Evolutionary conservation across 1,284 basidiomycete species (phyloP).

Genomic region (Earliella scabrosa): DNA sequence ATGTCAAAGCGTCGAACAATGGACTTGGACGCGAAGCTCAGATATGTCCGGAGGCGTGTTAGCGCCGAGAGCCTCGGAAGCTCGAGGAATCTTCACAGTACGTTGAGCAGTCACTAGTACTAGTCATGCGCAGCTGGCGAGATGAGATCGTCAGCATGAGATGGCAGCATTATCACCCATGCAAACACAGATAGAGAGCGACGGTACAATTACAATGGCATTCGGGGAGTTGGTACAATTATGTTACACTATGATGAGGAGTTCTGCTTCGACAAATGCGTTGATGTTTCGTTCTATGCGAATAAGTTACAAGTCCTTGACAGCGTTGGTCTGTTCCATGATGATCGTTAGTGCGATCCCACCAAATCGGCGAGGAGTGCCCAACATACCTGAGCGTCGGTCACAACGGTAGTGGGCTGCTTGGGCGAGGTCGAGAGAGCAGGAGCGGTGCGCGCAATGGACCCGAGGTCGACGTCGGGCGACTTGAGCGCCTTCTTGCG

Average conservation of each 20-base stretch:
- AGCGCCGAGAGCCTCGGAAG: no score
- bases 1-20: no score
- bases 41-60: no score
- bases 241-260: neutral
- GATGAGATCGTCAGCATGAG: no score
- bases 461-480: slow-evolving; percentile 68
- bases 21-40: no score
- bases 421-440: slow-evolving; percentile 73
- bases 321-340: slow-evolving; percentile 9
- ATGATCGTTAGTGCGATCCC: neutral
- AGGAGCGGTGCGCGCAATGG: slow-evolving; percentile 82
- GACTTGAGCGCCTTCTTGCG: slow-evolving; percentile 71
- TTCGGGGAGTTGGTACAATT: neutral
- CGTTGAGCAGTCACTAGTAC: no score
- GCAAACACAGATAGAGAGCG: no score
- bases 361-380: neutral
- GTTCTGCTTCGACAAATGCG: neutral
- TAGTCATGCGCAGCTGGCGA: no score
- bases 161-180: no score
- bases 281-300: neutral
- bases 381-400: slow-evolving; percentile 43
- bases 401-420: slow-evolving; percentile 38
- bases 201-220: neutral
- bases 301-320: slow-evolving; percentile 16
- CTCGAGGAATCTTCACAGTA: no score